Conservation (phyloP, 192 early-diverging fungal species). For the Coemansia sp. region DNA sequence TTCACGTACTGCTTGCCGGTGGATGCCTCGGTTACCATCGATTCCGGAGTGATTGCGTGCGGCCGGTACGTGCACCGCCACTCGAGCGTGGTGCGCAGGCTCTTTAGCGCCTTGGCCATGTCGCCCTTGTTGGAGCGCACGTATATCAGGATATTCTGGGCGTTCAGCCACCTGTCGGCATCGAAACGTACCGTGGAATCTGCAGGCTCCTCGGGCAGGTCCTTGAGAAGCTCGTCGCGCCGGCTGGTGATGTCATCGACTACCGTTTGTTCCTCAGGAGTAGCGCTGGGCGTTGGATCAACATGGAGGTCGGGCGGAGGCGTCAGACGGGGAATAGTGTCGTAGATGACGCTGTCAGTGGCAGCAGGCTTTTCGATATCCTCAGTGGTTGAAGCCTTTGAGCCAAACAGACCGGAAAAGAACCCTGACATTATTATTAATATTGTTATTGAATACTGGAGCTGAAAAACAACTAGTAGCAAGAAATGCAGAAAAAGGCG, state of each 20-base stretch:
- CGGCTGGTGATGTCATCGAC: slow-evolving; percentile 18
- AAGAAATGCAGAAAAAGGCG: background rate
- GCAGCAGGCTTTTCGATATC: background rate
- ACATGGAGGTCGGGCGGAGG: slow-evolving; percentile 12
- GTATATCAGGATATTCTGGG: slow-evolving; percentile 62
- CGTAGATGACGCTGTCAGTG: slow-evolving; percentile 13
- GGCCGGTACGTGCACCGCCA: slow-evolving; percentile 79
- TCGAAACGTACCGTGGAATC: slow-evolving; percentile 21
- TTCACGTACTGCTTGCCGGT: slow-evolving; percentile 80
- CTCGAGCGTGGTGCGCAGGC: slow-evolving; percentile 67
- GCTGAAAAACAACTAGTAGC: background rate
- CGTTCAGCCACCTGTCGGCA: slow-evolving; percentile 21
- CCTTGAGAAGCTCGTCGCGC: slow-evolving; percentile 25
- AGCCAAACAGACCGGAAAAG: slow-evolving; percentile 26
- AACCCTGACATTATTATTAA: slow-evolving; percentile 14
- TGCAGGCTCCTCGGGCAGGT: slow-evolving; percentile 37
- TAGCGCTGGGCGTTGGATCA: slow-evolving; percentile 27
- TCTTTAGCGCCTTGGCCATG: slow-evolving; percentile 50
- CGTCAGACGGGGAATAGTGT: slow-evolving; percentile 24
- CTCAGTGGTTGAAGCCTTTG: slow-evolving; percentile 2
- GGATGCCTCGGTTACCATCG: slow-evolving; percentile 67
- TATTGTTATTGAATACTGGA: background rate
- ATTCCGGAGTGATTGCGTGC: slow-evolving; percentile 63
- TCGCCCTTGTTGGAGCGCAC: slow-evolving; percentile 71
- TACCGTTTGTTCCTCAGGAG: slow-evolving; percentile 27